Percentiles rank a stretch among this genome's conserved stretches.
phyloP scores from a whole-genome alignment of 192 early-diverging fungal species.

The Coemansia sp. region DNA sequence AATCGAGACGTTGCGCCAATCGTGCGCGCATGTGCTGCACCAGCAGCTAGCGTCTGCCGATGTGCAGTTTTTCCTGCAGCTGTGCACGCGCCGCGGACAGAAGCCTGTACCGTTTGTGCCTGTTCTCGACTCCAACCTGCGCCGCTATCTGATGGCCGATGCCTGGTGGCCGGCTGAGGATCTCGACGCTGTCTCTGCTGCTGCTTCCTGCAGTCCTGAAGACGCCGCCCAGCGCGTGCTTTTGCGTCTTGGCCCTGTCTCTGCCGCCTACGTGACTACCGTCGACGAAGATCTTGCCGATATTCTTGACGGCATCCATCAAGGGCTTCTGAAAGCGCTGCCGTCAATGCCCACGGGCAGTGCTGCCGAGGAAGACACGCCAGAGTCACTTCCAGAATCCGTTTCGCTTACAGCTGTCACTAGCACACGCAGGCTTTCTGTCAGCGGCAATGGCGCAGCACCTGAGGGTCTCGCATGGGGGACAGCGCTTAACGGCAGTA shows the following conservation, averaged over 20 bases:
- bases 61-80: slow-evolving; percentile 21
- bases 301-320: slow-evolving; percentile 79
- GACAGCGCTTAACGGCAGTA: slow-evolving; percentile 72
- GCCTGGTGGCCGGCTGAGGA: slow-evolving; percentile 85
- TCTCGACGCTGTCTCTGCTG: slow-evolving; percentile 72
- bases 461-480: slow-evolving; percentile 56
- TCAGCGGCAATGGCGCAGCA: not conserved
- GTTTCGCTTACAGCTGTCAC: not conserved
- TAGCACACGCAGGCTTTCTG: slow-evolving; percentile 13
- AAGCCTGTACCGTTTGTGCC: slow-evolving; percentile 92
- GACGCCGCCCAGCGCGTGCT: slow-evolving; percentile 83
- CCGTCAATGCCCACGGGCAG: slow-evolving; percentile 43
- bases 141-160: slow-evolving; percentile 92
- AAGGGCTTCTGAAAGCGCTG: slow-evolving; percentile 66
- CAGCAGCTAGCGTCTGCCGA: slow-evolving; percentile 35
- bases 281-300: slow-evolving; percentile 83
- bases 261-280: slow-evolving; percentile 66
- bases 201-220: not conserved
- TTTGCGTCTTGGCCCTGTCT: slow-evolving; percentile 86
- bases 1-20: slow-evolving; percentile 65
- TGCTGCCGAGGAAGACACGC: not conserved
- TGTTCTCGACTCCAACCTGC: slow-evolving; percentile 84
- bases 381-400: not conserved
- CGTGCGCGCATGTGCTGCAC: slow-evolving; percentile 11
- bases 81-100: slow-evolving; percentile 59